Evolutionary conservation across 768 basidiomycete genomes (phyloP), one percentile per base, ranked within the genome.

Genomic region (Mycena haematopus): DNA sequence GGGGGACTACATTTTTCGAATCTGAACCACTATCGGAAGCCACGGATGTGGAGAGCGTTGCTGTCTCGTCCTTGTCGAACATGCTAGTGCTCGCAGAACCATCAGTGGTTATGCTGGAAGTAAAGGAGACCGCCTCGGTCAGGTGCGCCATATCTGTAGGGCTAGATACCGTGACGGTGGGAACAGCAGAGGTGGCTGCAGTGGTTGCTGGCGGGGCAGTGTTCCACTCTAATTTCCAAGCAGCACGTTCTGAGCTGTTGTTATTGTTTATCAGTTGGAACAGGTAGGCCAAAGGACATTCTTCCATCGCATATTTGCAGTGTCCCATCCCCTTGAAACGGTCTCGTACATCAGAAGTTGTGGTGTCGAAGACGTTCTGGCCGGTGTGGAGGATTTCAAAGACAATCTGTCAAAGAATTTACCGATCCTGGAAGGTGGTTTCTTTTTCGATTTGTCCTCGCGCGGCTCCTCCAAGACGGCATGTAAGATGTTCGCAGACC

Each of bases 221-320:
- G 17, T 21, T 25, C 57, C 57, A 58, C 11, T 6, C 14, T 8
- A 58, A n/a, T 21, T 58, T 58, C 57, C 57, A 58, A 9, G 47
- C 57, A 2, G 49, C 49, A 3, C 14, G 5, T 31, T n/a, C 36
- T 8, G 35, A n/a, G 3, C 14, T 51, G 4, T 36, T 9, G 22
- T 33, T n/a, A 9, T 31, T 31, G 29, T 42, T 49, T 3, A 49
- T 17, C 2, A 31, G 19, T 10, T 15, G 47, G 24, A 58, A 44
- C 17, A 27, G 6, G 22, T 44, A 19, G 57, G 47, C 57, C 57
- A 58, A 14, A 45, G 11, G 0, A 58, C 57, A 31, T 58, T 29
- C 38, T 35, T 45, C 57, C 57, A 58, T 4, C 19, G 24, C 38
- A 11, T 42, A 17, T 58, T 58, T 42, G 36, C 25, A 6, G 38